These are phyloP conservation scores for Colletotrichum endophyticum DNA, from an alignment of 2,329 filamentous ascomycete species.

Conservation along the genomic window DNA sequence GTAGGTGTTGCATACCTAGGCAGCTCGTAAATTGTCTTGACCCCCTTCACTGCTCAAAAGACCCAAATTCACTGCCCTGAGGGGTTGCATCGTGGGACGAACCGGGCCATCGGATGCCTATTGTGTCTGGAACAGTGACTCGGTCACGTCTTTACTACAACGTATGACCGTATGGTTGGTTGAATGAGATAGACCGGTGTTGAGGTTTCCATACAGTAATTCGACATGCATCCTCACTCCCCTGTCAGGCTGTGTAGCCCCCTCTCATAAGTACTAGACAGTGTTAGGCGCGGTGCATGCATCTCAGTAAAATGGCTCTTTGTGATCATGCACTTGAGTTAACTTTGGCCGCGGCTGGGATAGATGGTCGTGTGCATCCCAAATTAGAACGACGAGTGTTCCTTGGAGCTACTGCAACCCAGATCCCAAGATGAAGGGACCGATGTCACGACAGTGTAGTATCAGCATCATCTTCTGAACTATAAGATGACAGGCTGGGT, in stretches of 20 bases:
- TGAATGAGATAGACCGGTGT: background rate
- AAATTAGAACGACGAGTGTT: background rate
- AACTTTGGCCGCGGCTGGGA: background rate
- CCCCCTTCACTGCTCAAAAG: background rate
- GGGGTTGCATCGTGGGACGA: background rate
- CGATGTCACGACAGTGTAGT: background rate
- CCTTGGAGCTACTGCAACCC: background rate
- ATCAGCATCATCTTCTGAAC: background rate
- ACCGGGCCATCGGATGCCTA: background rate
- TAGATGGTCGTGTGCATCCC: background rate
- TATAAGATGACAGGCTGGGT: background rate
- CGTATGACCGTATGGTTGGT: background rate
- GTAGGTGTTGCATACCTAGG: background rate
- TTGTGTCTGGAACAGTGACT: background rate
- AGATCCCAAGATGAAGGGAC: background rate
- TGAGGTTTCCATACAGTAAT: background rate
- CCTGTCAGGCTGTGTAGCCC: background rate
- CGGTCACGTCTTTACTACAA: background rate
- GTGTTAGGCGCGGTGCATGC: background rate
- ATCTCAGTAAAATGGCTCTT: background rate
- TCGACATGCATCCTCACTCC: background rate
- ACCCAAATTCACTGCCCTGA: background rate
- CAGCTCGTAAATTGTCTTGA: background rate
- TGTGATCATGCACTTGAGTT: background rate
- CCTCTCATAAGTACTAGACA: background rate